These are phyloP conservation scores for Epichloe festucae DNA, from an alignment of 2,329 filamentous ascomycete species.

Conservation along the genomic window DNA sequence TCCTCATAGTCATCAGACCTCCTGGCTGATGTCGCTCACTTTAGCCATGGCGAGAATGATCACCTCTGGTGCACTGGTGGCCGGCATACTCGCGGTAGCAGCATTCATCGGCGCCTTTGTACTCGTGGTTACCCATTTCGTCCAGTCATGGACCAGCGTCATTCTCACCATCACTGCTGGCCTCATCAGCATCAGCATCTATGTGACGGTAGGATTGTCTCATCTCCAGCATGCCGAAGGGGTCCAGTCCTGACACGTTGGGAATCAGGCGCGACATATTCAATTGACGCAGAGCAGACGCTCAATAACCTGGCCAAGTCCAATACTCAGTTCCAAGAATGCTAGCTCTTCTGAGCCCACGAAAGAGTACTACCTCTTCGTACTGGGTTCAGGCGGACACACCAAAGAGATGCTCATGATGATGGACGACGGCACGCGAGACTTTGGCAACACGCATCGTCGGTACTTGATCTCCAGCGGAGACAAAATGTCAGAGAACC, in stretches of 20 bases:
- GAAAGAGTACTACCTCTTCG: conserved; percentile 52
- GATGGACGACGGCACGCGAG: conserved; percentile 47
- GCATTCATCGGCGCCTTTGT: background rate
- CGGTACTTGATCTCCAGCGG: conserved; percentile 73
- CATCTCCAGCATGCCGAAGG: background rate
- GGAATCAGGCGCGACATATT: conserved; percentile 17
- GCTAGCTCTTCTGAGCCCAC: background rate
- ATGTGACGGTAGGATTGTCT: conserved; percentile 16
- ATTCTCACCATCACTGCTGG: conserved; percentile 9
- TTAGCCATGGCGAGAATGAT: background rate
- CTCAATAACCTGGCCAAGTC: conserved; percentile 7
- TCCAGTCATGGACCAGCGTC: conserved; percentile 1
- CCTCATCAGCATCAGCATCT: conserved; percentile 14
- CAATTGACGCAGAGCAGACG: conserved; percentile 14
- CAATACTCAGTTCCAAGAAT: background rate
- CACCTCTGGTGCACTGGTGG: background rate
- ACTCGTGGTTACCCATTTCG: background rate
- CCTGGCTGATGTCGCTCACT: background rate
- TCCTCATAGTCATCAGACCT: background rate
- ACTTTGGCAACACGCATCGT: conserved; percentile 44
- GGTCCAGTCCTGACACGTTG: background rate
- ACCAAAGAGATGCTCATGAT: conserved; percentile 90
- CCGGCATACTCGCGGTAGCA: background rate
- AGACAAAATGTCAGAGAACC: conserved; percentile 52
- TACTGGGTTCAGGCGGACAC: conserved; percentile 88